These are phyloP conservation scores for Plasmodium gonderi DNA, from an alignment of 169 alveolate genomes.

Conservation along the genomic window DNA sequence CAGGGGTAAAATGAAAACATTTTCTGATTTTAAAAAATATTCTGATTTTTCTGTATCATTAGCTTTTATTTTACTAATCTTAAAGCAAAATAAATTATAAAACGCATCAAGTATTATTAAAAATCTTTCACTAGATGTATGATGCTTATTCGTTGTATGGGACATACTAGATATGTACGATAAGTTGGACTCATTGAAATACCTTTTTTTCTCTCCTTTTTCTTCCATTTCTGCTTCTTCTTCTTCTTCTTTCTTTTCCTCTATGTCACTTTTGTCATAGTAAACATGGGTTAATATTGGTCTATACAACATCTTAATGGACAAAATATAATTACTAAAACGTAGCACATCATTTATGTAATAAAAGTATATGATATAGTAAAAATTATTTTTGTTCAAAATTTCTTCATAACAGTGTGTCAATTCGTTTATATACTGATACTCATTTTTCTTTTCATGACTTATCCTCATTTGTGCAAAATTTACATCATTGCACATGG, in stretches of 20 bases:
- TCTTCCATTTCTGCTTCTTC: not conserved
- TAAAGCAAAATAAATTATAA: conserved; percentile 72
- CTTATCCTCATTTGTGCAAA: not conserved
- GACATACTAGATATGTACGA: not conserved
- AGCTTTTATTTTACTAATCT: conserved; percentile 20
- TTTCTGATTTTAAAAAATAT: conserved; percentile 20
- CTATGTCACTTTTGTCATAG: not conserved
- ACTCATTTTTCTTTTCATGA: not conserved
- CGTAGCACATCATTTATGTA: conserved; percentile 25
- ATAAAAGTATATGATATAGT: conserved; percentile 63
- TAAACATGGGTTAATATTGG: conserved; percentile 72
- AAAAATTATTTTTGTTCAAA: conserved; percentile 46
- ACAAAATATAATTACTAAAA: conserved; percentile 55
- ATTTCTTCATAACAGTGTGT: conserved; percentile 40
- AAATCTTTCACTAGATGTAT: not conserved
- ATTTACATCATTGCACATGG: not conserved
- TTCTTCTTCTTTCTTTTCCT: not conserved
- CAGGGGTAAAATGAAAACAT: conserved; percentile 48
- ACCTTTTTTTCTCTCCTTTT: not conserved
- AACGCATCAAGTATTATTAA: conserved; percentile 65
- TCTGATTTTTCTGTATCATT: not conserved
- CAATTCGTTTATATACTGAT: not conserved
- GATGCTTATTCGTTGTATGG: not conserved
- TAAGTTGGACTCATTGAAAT: not conserved
- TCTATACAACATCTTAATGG: conserved; percentile 59